Conservation (phyloP, 2,329 filamentous ascomycete species). For the Leptographium wingfieldii region DNA sequence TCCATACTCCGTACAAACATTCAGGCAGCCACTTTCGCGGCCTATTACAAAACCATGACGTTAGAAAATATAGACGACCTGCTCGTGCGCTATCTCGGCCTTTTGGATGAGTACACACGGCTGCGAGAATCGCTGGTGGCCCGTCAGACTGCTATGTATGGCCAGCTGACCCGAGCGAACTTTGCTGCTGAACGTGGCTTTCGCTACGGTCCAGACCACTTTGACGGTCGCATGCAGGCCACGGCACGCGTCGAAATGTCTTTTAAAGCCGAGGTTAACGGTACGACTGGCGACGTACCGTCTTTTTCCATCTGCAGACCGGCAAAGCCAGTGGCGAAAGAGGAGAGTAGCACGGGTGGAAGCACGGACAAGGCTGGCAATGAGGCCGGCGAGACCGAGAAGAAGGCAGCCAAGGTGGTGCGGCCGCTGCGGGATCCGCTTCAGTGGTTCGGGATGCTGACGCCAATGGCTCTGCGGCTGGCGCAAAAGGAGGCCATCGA, state of each 20-base stretch:
- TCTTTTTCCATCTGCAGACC: background rate
- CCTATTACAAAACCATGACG: slow-evolving; percentile 14
- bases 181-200: slow-evolving; percentile 52
- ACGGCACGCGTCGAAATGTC: slow-evolving; percentile 28
- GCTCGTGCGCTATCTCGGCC: slow-evolving; percentile 50
- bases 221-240: slow-evolving; percentile 62
- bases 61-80: slow-evolving; percentile 43
- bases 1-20: too few relatives aligned
- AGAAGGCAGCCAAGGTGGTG: slow-evolving; percentile 1
- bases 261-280: background rate
- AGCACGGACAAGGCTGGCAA: background rate
- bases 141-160: slow-evolving; percentile 43
- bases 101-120: slow-evolving; percentile 54
- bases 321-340: background rate
- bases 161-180: slow-evolving; percentile 60
- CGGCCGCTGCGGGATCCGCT: slow-evolving; percentile 36
- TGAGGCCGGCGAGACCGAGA: background rate
- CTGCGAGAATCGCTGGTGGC: slow-evolving; percentile 41
- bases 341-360: background rate
- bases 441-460: slow-evolving; percentile 42
- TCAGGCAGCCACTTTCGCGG: background rate
- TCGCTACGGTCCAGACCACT: slow-evolving; percentile 57
- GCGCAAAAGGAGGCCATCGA: slow-evolving; percentile 47
- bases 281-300: background rate
- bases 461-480: slow-evolving; percentile 37